Percentiles rank a stretch among this genome's conserved stretches.
Conservation (phyloP, 2,329 filamentous ascomycete genomes). For the Pyricularia pennisetigena region DNA sequence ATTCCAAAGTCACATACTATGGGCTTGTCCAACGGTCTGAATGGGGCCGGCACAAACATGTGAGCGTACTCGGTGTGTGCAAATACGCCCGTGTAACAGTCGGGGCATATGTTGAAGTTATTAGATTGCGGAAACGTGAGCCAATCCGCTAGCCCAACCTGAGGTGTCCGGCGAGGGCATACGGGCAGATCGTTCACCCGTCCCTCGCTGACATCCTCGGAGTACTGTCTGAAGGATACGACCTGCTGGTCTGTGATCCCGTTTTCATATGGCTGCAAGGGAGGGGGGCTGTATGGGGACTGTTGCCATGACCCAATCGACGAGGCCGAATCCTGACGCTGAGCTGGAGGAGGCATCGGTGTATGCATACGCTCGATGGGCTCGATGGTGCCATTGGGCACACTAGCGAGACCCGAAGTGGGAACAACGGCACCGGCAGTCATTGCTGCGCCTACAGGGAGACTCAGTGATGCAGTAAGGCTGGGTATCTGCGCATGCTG, state of each 20-base stretch:
- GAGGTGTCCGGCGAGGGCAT: slow-evolving; percentile 57
- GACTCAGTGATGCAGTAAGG: not conserved
- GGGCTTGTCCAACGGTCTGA: slow-evolving; percentile 44
- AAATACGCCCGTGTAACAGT: slow-evolving; percentile 66
- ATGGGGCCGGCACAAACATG: slow-evolving; percentile 53
- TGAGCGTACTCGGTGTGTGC: slow-evolving; percentile 56
- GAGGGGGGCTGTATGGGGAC: slow-evolving; percentile 30
- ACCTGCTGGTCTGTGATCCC: slow-evolving; percentile 21
- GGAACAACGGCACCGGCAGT: not conserved
- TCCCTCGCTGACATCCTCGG: slow-evolving; percentile 38
- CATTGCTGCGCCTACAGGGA: not conserved
- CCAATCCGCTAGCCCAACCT: slow-evolving; percentile 65
- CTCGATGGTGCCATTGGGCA: not conserved
- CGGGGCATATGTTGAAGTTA: slow-evolving; percentile 72
- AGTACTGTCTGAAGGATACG: slow-evolving; percentile 41
- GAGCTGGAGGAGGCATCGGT: slow-evolving; percentile 12
- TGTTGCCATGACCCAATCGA: slow-evolving; percentile 30
- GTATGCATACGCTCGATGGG: slow-evolving; percentile 15
- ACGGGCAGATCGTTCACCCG: slow-evolving; percentile 44
- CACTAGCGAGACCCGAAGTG: not conserved
- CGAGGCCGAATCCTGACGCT: slow-evolving; percentile 12
- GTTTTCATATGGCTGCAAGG: not conserved
- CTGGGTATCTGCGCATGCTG: not conserved
- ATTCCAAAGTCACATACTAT: slow-evolving; percentile 71
- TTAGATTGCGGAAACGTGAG: slow-evolving; percentile 62